A percentile compares a stretch with the other conserved stretches of the same genome.
phyloP scores from a whole-genome alignment of 768 basidiomycete species.

The Ramaria rubella region DNA sequence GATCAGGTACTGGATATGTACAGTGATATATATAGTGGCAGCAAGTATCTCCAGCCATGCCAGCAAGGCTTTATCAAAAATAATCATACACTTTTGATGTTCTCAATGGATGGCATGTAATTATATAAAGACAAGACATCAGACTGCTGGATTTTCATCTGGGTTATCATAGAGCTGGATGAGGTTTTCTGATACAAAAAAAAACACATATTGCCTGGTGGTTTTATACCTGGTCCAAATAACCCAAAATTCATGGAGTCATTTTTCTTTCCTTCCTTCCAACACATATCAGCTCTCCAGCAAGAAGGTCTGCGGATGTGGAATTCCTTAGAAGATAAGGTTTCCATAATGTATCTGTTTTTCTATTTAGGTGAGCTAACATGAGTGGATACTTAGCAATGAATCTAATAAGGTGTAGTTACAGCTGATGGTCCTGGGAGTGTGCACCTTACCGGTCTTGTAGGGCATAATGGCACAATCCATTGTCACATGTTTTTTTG shows the following conservation, averaged over 20 bases:
- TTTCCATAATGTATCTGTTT: not conserved
- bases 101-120: constrained; percentile 24
- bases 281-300: constrained; percentile 24
- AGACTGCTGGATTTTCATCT: constrained; percentile 30
- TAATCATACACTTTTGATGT: constrained; percentile 12
- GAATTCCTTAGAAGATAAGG: constrained; percentile 16
- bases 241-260: constrained; percentile 28
- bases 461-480: not conserved
- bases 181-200: constrained; percentile 19
- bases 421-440: constrained; percentile 4
- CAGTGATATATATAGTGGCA: constrained; percentile 12
- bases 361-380: not conserved
- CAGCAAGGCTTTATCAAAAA: constrained; percentile 11
- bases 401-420: not conserved
- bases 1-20: not conserved
- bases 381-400: not conserved
- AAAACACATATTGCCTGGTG: constrained; percentile 1
- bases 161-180: constrained; percentile 18
- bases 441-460: not conserved
- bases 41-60: constrained; percentile 13
- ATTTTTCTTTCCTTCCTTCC: constrained; percentile 25
- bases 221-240: constrained; percentile 21
- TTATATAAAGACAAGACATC: constrained; percentile 27
- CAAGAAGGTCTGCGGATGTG: constrained; percentile 24
- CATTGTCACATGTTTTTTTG: not conserved